These are phyloP conservation scores for Mytilinidion resinicola DNA, from an alignment of 495 filamentous ascomycete species.

Conservation along the genomic window DNA sequence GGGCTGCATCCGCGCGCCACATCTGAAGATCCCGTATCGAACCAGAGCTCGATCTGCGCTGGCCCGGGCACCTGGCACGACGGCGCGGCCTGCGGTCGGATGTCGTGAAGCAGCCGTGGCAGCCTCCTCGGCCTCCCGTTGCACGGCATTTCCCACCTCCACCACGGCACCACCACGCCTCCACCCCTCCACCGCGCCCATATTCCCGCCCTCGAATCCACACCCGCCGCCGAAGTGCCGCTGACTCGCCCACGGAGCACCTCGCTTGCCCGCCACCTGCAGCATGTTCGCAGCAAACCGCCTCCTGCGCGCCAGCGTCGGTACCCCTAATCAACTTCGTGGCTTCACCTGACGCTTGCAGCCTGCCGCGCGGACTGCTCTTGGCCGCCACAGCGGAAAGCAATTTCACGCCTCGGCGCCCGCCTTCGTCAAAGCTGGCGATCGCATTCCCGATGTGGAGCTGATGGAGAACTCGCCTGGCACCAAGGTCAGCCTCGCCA, in stretches of 20 bases:
- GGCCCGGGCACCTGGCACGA: no score
- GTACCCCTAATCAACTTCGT: not conserved
- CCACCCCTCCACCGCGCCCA: no score
- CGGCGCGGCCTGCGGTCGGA: no score
- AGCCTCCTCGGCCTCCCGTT: no score
- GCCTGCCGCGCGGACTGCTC: constrained; percentile 2
- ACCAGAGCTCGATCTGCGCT: no score
- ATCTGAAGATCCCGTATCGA: no score
- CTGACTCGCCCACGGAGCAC: not conserved
- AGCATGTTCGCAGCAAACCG: not conserved
- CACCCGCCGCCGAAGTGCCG: not conserved
- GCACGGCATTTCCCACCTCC: no score
- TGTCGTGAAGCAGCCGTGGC: no score
- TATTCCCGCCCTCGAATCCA: no score
- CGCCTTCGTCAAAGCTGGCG: constrained; percentile 52
- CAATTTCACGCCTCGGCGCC: constrained; percentile 50
- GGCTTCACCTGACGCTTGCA: constrained; percentile 6
- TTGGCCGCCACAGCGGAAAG: constrained; percentile 14
- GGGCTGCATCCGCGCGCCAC: no score
- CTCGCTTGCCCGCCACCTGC: not conserved
- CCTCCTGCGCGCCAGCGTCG: not conserved
- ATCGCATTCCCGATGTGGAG: constrained; percentile 55
- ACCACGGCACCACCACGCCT: no score
- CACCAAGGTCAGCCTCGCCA: constrained; percentile 79
- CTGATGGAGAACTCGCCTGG: constrained; percentile 61